Evolutionary conservation across 2,329 filamentous ascomycete genomes (phyloP), one percentile per base, ranked within the genome.

Genomic region (Zymoseptoria tritici): DNA sequence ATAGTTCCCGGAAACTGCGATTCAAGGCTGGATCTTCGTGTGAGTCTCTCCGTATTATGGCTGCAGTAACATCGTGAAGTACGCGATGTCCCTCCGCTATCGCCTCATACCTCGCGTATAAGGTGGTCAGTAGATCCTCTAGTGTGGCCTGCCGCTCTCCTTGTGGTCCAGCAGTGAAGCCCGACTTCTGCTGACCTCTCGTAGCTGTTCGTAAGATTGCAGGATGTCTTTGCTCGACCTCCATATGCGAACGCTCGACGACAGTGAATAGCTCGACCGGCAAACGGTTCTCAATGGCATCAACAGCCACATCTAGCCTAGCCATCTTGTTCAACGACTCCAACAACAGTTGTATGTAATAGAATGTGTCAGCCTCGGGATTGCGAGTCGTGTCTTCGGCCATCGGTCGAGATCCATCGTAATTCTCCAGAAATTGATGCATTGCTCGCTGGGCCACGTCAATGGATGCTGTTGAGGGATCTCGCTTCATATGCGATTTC

Each of bases 81-180:
- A 97, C 87, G 50, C 95, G 87, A 71, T 99, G 94, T 1, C 92
- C 90, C 76, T 99, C 95, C 4, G 91, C 91, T 66, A 99, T 97
- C 7, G 94, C 90, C 74, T 97, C 94, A 64, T 99, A 97, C 68
- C 97, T 97, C 51, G 92, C 92, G 73, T 95, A 99, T 0, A 99
- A 76, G 0, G 91, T 93, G 85, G 89, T 95, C 2, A 99, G 78
- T 52, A 97, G 83, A 70, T 99, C 94, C 65, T 94, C 89, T 54
- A 99, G 87, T 26, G 97, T 90, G 67, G 91, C 89, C 13, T 88
- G 87, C 19, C 66, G 66, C 49, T 73, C 68, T 16, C 63, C 67
- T 21, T 70, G 66, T 20, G 66, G 64, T 9, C 66, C 65, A 29
- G 67, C 65, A 67, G 77, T 67, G 65, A 66, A 55, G 75, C 60